phyloP scores from a whole-genome alignment of 2,329 filamentous ascomycete genomes.

The Colletotrichum cereale region DNA sequence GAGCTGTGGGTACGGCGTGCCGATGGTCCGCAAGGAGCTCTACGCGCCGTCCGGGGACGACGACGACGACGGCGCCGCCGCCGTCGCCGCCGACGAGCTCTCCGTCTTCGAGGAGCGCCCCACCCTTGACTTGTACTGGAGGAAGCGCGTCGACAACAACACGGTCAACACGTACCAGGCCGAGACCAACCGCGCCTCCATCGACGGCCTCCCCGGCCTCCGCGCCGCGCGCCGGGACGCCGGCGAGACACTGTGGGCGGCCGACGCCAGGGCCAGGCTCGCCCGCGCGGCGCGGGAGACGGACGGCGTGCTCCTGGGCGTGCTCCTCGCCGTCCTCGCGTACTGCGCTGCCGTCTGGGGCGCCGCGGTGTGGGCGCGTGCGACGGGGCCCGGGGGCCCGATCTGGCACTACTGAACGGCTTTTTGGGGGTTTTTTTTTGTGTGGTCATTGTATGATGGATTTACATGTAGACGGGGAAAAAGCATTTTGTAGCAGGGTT shows the following conservation, averaged over 20 bases:
- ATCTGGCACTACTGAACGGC: not conserved
- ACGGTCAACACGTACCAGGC: conserved; percentile 67
- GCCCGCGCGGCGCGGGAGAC: conserved; percentile 25
- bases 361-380: not conserved
- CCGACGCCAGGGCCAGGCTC: conserved; percentile 48
- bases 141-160: conserved; percentile 62
- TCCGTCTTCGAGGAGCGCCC: conserved; percentile 65
- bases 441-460: not conserved
- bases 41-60: conserved; percentile 46
- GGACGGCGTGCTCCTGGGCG: conserved; percentile 38
- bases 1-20: conserved; percentile 75
- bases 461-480: not conserved
- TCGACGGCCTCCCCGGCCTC: conserved; percentile 72
- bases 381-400: not conserved
- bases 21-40: conserved; percentile 59
- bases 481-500: not conserved
- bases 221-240: conserved; percentile 62
- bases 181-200: conserved; percentile 65
- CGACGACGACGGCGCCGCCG: too few species aligned
- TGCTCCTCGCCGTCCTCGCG: conserved; percentile 42
- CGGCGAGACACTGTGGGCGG: conserved; percentile 61
- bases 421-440: not conserved
- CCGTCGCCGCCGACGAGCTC: too few species aligned
- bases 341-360: conserved; percentile 15
- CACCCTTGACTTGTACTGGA: conserved; percentile 66